Conservation (phyloP, 345 rosid species). For the Aquilaria malaccensis region DNA sequence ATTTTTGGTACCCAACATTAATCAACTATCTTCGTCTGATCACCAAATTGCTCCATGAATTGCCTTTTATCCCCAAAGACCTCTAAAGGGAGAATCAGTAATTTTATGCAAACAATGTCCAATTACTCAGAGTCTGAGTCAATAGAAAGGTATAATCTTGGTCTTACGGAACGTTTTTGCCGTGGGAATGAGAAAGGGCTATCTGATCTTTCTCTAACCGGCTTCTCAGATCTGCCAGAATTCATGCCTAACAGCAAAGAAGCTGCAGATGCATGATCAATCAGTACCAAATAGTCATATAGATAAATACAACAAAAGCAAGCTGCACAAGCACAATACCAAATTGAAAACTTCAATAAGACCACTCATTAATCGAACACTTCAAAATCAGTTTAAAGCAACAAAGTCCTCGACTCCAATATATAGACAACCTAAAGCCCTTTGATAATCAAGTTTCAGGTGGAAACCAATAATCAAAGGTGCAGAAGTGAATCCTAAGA, state of each 20-base stretch:
- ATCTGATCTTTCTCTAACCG: constrained; percentile 64
- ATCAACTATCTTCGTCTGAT: constrained; percentile 10
- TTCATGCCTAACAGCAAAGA: constrained; percentile 74
- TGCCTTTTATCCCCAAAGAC: constrained; percentile 8
- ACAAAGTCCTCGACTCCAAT: background rate
- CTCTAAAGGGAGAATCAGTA: constrained; percentile 6
- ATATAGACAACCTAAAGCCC: background rate
- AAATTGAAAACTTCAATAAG: constrained; percentile 2
- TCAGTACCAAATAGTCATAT: constrained; percentile 10
- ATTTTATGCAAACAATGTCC: constrained; percentile 12
- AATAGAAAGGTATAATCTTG: constrained; percentile 64
- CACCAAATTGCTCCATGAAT: constrained; percentile 28
- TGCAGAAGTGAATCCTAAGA: background rate
- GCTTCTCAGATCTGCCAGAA: constrained; percentile 57
- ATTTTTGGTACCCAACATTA: constrained; percentile 1
- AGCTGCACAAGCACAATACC: constrained; percentile 6
- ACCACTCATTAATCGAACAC: background rate
- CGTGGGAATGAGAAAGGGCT: constrained; percentile 73
- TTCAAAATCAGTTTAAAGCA: background rate
- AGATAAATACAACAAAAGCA: constrained; percentile 2
- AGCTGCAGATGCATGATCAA: constrained; percentile 44
- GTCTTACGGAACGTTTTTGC: constrained; percentile 86
- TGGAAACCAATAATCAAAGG: too few species aligned
- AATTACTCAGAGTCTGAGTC: constrained; percentile 68
- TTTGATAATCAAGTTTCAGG: background rate